phyloP scores from a whole-genome alignment of 2,329 filamentous ascomycete genomes.

The Coniochaeta hoffmannii region DNA sequence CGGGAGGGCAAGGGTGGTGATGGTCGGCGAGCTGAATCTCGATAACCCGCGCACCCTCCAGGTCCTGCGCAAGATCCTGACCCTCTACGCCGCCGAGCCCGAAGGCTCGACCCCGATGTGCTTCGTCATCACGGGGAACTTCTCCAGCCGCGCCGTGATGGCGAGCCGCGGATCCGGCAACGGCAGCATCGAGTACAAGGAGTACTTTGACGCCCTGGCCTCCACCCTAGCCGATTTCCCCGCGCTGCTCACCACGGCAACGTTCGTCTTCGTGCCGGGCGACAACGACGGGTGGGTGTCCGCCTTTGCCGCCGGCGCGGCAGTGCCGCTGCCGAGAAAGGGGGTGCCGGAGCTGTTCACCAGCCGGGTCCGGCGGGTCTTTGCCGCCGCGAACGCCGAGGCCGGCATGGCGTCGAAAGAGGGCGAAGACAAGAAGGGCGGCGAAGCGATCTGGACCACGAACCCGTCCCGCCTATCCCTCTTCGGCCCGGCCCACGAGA shows the following conservation, averaged over 20 bases:
- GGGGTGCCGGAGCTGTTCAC: constrained; percentile 85
- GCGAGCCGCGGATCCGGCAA: constrained; percentile 56
- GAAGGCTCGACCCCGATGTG: constrained; percentile 62
- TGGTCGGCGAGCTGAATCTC: constrained; percentile 80
- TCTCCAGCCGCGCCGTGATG: constrained; percentile 59
- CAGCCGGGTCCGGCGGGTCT: constrained; percentile 71
- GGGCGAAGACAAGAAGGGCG: constrained; percentile 40
- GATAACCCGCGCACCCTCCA: constrained; percentile 77
- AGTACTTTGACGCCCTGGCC: constrained; percentile 85
- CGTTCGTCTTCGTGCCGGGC: constrained; percentile 88
- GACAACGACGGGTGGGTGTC: constrained; percentile 98
- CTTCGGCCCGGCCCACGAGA: constrained; percentile 82
- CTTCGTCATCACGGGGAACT: constrained; percentile 83
- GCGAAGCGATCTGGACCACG: constrained; percentile 78
- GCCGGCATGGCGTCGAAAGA: constrained; percentile 37
- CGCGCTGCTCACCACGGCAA: constrained; percentile 66
- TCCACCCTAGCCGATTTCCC: constrained; percentile 78
- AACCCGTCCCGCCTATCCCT: constrained; percentile 78
- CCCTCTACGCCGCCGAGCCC: constrained; percentile 60
- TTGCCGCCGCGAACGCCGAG: constrained; percentile 71
- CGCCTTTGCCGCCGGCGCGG: constrained; percentile 69
- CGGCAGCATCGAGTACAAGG: constrained; percentile 93
- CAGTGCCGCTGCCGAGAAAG: constrained; percentile 61
- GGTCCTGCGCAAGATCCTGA: constrained; percentile 72
- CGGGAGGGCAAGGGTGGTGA: constrained; percentile 47